phyloP scores from a whole-genome alignment of 371 early-diverging fungal genomes.

The Saksenaea vasiformis region DNA sequence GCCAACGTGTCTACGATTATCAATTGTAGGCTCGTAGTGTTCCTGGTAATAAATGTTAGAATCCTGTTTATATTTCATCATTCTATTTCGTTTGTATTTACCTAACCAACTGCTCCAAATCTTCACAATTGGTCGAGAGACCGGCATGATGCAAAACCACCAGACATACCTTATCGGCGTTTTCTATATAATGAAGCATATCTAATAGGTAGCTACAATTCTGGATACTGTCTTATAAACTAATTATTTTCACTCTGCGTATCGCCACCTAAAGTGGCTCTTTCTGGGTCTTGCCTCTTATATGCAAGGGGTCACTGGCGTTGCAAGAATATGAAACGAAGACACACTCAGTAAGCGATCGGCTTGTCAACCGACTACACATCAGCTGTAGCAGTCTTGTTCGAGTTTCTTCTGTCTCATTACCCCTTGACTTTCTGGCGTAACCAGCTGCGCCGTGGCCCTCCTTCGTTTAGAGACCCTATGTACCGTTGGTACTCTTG shows the following conservation, averaged over 20 bases:
- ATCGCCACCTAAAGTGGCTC: constrained; percentile 18
- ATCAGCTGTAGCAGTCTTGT: constrained; percentile 20
- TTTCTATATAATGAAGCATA: constrained; percentile 17
- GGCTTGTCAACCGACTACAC: constrained; percentile 13
- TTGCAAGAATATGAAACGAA: constrained; percentile 19
- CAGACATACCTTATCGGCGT: constrained; percentile 18
- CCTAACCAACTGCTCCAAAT: constrained; percentile 16
- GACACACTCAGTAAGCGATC: constrained; percentile 23
- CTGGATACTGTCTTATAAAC: constrained; percentile 17
- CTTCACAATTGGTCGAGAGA: constrained; percentile 17
- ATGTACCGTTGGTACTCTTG: constrained; percentile 22
- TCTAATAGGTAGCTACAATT: constrained; percentile 20
- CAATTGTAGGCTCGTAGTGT: constrained; percentile 16
- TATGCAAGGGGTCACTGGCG: constrained; percentile 18
- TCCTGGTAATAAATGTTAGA: constrained; percentile 18
- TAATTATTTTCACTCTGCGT: constrained; percentile 20
- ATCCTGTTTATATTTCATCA: constrained; percentile 11
- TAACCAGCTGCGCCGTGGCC: constrained; percentile 22
- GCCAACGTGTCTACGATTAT: constrained; percentile 20
- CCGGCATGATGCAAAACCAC: constrained; percentile 21
- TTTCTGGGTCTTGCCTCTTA: constrained; percentile 21
- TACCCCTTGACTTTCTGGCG: constrained; percentile 24
- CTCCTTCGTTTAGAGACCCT: constrained; percentile 19
- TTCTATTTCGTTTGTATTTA: constrained; percentile 19
- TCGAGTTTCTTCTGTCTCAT: constrained; percentile 22